Evolutionary conservation across 2,329 filamentous ascomycete species (phyloP), one percentile per base, ranked within the genome.

Genomic region (Arthrobotrys sphaeroides): DNA sequence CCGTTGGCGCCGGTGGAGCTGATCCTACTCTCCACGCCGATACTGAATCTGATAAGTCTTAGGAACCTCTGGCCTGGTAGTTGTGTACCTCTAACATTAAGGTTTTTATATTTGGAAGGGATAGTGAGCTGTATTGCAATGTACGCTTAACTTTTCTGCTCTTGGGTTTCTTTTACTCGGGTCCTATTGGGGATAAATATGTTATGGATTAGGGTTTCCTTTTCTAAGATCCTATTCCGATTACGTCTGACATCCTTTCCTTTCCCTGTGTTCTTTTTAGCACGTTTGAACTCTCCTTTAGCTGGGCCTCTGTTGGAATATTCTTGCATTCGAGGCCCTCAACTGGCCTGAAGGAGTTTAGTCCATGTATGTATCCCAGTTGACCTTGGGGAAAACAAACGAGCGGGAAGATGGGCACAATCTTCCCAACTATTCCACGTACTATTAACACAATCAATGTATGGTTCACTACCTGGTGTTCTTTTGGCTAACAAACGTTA

Each of bases 1-100:
- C 57, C 28, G 72, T 75, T n/a, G 72, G 72, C 0, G 72, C 72
- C 10, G 72, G 72, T 13, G 72, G 72, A n/a, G 61, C 62, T 13
- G 72, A 75, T 16, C 64, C 72, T 2, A 75, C 24, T 9, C 45
- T 62, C n/a, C 55, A 69, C n/a, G 47, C 62, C 4, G 72, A 69
- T 36, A 69, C 57, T n/a, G 72, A 75, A 20, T 75, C 72, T 22
- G 49, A 69, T 24, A 69, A 69, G 18, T 59, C 64, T 38, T 75
- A 69, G 55, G 16, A 16, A 36, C 7, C 12, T 38, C 49, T 40
- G n/a, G 40, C 1, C 10, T 20, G 12, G 10, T 22, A 7, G 18
- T 10, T 55, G 24, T 22, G 33, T 9, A 7, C 13, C 12, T 28
- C 59, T 4, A 5, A 33, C 24, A 31, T 9, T 36, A 49, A 49